Conservation (phyloP, 352 stramenopile species). For the Phytophthora brassicae region DNA sequence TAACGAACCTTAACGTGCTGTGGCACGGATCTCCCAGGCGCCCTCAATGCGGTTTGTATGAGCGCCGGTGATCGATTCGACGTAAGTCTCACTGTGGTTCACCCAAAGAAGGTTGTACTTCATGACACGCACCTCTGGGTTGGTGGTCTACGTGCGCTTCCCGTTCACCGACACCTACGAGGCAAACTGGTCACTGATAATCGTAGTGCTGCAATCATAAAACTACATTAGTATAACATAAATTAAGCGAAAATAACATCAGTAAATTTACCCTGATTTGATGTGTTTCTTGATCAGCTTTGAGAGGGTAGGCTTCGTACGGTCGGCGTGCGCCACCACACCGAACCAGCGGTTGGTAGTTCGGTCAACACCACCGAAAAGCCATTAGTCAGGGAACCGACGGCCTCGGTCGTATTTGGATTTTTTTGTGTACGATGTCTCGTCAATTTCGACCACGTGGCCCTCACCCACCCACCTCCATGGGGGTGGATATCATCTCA, state of each 20-base stretch:
- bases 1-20: neutral
- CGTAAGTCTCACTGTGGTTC: neutral
- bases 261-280: neutral
- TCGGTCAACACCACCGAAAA: constrained; percentile 3
- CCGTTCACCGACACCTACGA: neutral
- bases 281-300: constrained; percentile 2
- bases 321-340: neutral
- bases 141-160: neutral
- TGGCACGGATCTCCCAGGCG: neutral
- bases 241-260: too few species aligned
- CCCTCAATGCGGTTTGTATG: neutral
- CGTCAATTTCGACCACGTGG: neutral
- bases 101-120: neutral
- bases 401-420: neutral
- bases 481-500: neutral
- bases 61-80: neutral
- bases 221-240: too few species aligned
- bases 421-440: constrained; percentile 1
- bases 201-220: too few species aligned
- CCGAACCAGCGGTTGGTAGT: constrained; percentile 5
- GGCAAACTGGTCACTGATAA: neutral
- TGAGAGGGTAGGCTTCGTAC: neutral
- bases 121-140: neutral
- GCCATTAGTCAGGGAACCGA: neutral
- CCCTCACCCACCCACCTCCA: neutral